A percentile compares a stretch with the other conserved stretches of the same genome.
Evolutionary conservation across 176 grass and related monocot genomes (phyloP).

Genomic region (Ananas comosus): DNA sequence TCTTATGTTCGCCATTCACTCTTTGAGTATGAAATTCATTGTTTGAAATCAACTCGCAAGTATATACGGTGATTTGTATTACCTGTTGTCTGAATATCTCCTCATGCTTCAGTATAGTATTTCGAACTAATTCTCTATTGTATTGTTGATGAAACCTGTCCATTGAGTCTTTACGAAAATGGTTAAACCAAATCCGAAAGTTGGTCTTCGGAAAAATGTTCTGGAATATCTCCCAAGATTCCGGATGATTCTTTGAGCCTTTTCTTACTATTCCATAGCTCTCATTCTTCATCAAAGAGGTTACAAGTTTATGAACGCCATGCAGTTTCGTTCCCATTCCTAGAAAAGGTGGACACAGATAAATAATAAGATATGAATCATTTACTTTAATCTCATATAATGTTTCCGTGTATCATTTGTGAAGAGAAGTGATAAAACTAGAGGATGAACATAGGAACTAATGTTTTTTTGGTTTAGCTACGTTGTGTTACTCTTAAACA

Average conservation of each 20-base stretch:
- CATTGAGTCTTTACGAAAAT: constrained; percentile 34
- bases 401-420: no score
- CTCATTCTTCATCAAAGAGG: constrained; percentile 27
- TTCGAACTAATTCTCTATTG: constrained; percentile 49
- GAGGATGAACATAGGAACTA: no score
- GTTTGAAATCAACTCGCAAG: background rate
- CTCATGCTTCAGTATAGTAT: constrained; percentile 64
- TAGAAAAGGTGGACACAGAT: constrained; percentile 25
- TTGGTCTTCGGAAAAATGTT: constrained; percentile 32
- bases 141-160: constrained; percentile 27
- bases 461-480: no score
- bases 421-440: no score
- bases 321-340: constrained; percentile 43
- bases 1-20: background rate
- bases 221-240: constrained; percentile 22
- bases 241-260: constrained; percentile 24
- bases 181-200: constrained; percentile 16
- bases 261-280: constrained; percentile 3
- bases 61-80: background rate
- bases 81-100: constrained; percentile 83
- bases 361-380: background rate
- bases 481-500: no score
- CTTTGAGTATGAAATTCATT: background rate
- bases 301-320: constrained; percentile 5
- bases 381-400: background rate